Conservation (phyloP, 2,329 filamentous ascomycete species). For the Alternaria rosae region DNA sequence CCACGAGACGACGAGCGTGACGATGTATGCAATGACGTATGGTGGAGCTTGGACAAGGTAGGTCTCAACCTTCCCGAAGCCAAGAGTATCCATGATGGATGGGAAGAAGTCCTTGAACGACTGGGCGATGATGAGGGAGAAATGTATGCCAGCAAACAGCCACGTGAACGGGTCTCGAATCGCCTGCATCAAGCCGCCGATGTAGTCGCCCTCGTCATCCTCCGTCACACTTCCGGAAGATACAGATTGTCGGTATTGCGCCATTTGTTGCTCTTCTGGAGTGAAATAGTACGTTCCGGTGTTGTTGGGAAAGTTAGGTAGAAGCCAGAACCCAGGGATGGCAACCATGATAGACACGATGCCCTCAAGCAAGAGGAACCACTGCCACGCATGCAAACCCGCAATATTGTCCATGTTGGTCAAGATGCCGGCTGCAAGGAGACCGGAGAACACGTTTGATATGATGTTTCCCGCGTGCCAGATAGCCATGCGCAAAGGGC, state of each 20-base stretch:
- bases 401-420: constrained; percentile 54
- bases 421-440: constrained; percentile 57
- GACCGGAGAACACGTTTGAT: constrained; percentile 56
- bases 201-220: constrained; percentile 48
- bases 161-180: constrained; percentile 51
- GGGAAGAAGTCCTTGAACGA: constrained; percentile 43
- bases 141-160: constrained; percentile 52
- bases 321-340: constrained; percentile 45
- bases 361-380: constrained; percentile 63
- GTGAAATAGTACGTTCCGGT: constrained; percentile 19
- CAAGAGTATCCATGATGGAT: constrained; percentile 28
- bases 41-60: constrained; percentile 54
- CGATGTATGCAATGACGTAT: constrained; percentile 42
- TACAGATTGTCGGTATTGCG: constrained; percentile 32
- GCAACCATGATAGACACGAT: constrained; percentile 57
- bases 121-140: constrained; percentile 37
- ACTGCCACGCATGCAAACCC: constrained; percentile 50
- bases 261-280: constrained; percentile 21
- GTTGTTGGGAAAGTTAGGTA: constrained; percentile 41
- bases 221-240: constrained; percentile 19
- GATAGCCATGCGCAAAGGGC: constrained; percentile 55
- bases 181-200: constrained; percentile 46
- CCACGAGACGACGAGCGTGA: constrained; percentile 33
- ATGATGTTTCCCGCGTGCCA: constrained; percentile 58
- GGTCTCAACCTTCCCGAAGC: constrained; percentile 32